phyloP scores from a whole-genome alignment of 176 grass and related monocot genomes.

The Aechmea fasciata region DNA sequence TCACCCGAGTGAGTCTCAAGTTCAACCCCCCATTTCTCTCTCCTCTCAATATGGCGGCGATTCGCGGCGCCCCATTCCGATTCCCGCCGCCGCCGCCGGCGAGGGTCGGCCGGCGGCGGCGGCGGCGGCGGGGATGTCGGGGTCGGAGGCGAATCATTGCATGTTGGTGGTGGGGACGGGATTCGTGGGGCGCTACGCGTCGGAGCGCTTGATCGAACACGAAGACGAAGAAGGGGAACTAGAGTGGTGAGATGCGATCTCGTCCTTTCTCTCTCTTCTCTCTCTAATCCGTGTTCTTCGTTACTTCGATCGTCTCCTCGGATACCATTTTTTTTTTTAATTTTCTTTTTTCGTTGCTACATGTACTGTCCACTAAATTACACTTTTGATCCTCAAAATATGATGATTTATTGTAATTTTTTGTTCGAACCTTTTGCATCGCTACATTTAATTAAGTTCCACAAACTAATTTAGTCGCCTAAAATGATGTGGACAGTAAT shows the following conservation, averaged over 20 bases:
- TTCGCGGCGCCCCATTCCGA: neutral
- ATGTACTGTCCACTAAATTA: neutral
- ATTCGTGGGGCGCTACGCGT: slow-evolving; percentile 66
- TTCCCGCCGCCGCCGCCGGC: neutral
- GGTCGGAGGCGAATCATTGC: neutral
- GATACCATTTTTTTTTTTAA: neutral
- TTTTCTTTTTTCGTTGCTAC: neutral
- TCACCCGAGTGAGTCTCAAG: too few species aligned
- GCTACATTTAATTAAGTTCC: too few species aligned
- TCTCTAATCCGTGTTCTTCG: neutral
- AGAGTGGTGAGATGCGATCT: slow-evolving; percentile 34
- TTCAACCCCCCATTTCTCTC: too few species aligned
- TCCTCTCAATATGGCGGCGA: neutral
- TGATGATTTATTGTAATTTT: too few species aligned
- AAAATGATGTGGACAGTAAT: too few species aligned
- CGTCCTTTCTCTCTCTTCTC: neutral
- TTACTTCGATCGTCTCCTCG: neutral
- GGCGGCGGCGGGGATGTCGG: neutral
- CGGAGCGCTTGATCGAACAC: slow-evolving; percentile 32
- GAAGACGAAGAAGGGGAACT: neutral
- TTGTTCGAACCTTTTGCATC: too few species aligned
- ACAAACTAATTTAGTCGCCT: too few species aligned
- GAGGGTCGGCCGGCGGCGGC: neutral
- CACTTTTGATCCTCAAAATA: too few species aligned
- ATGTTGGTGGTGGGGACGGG: slow-evolving; percentile 66